Conservation (phyloP, 2,329 filamentous ascomycete genomes). For the Colletotrichum zoysiae region DNA sequence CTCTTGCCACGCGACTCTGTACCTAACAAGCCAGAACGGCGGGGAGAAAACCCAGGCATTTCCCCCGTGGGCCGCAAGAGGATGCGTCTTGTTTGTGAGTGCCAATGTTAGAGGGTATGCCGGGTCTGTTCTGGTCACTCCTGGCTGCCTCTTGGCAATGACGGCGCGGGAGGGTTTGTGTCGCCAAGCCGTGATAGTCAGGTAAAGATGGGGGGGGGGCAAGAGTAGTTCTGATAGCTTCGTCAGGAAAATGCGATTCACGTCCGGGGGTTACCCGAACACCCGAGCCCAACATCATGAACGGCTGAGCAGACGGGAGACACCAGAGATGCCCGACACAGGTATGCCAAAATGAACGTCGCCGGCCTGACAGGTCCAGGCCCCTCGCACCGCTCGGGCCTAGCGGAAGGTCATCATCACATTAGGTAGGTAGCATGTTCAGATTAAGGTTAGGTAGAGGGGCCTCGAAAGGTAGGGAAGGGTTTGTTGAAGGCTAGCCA, state of each 20-base stretch:
- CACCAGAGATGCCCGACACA: background rate
- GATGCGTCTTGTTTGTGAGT: background rate
- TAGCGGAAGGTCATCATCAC: background rate
- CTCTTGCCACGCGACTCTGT: too few relatives aligned
- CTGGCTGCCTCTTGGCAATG: background rate
- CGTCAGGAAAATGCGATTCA: background rate
- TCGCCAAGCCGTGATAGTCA: background rate
- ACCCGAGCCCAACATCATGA: background rate
- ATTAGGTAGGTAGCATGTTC: background rate
- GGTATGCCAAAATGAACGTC: background rate
- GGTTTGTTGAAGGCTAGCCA: too few relatives aligned
- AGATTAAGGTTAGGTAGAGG: background rate
- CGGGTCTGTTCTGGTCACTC: background rate
- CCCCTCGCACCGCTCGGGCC: background rate
- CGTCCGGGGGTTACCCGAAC: background rate
- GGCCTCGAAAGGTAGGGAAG: too few relatives aligned
- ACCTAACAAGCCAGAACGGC: background rate
- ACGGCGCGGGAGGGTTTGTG: background rate
- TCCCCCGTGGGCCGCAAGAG: background rate
- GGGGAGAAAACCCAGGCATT: background rate
- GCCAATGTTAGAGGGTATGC: too few relatives aligned
- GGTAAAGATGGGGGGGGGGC: background rate
- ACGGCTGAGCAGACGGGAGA: background rate
- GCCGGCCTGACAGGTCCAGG: background rate
- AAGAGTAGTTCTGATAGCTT: background rate